These are phyloP conservation scores for Brassica napus DNA, from an alignment of 345 rosid genomes.

Conservation along the genomic window Da-Ae NC_063446.1:22867001-22867500, in stretches of 20 bases:
- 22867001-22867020: constrained; percentile 57
- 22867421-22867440: constrained; percentile 89
- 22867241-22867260: neutral
- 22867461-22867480: constrained; percentile 77
- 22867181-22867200: constrained; percentile 85
- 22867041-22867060: constrained; percentile 96
- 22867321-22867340: constrained; percentile 54
- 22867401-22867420: constrained; percentile 78
- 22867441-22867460: constrained; percentile 93
- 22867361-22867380: constrained; percentile 89
- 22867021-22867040: constrained; percentile 87
- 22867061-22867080: constrained; percentile 81
- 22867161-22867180: constrained; percentile 89
- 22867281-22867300: constrained; percentile 50
- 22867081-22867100: constrained; percentile 84
- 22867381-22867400: constrained; percentile 73
- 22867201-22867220: constrained; percentile 98
- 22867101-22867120: constrained; percentile 90
- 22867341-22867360: constrained; percentile 77
- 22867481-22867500: constrained; percentile 45
- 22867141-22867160: constrained; percentile 86
- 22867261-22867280: neutral
- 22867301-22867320: constrained; percentile 68
- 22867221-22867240: neutral
- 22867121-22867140: constrained; percentile 95